Percentiles rank a stretch among this genome's conserved stretches.
Conservation (phyloP, 768 basidiomycete species). For the Trametes cingulata region DNA sequence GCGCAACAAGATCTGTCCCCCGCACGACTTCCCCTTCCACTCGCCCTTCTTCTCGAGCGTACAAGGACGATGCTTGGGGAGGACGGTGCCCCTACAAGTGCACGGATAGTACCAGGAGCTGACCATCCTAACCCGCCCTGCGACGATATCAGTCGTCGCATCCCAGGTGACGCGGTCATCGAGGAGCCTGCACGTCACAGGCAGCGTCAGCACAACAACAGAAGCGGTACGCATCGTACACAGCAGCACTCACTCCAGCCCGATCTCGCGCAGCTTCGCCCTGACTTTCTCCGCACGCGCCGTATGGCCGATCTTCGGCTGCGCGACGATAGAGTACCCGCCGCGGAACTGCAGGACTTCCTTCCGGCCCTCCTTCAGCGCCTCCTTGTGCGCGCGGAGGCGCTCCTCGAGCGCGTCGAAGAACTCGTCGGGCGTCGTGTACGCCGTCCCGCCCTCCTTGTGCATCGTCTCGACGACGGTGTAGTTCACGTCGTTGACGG, state of each 20-base stretch:
- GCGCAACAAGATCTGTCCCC: not conserved
- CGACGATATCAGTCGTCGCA: too few relatives aligned
- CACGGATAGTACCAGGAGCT: constrained; percentile 6
- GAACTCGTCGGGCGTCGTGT: constrained; percentile 7
- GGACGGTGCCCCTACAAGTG: not conserved
- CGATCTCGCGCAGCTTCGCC: not conserved
- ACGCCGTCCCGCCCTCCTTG: constrained; percentile 1
- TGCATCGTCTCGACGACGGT: not conserved
- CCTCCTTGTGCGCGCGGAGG: not conserved
- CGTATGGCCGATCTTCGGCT: not conserved
- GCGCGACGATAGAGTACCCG: constrained; percentile 14
- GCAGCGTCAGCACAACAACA: not conserved
- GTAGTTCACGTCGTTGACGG: not conserved
- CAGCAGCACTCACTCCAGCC: constrained; percentile 2
- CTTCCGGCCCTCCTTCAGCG: not conserved
- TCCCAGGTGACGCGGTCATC: not conserved
- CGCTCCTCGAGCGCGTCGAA: not conserved
- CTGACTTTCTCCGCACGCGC: not conserved
- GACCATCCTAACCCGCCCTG: not conserved
- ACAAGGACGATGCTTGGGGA: not conserved
- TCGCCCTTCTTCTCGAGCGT: not conserved
- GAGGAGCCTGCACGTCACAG: not conserved
- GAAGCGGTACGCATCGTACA: too few relatives aligned
- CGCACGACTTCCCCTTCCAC: not conserved
- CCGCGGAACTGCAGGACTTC: constrained; percentile 5